phyloP scores from a whole-genome alignment of 495 filamentous ascomycete genomes.

The Penicillium parvum region DNA sequence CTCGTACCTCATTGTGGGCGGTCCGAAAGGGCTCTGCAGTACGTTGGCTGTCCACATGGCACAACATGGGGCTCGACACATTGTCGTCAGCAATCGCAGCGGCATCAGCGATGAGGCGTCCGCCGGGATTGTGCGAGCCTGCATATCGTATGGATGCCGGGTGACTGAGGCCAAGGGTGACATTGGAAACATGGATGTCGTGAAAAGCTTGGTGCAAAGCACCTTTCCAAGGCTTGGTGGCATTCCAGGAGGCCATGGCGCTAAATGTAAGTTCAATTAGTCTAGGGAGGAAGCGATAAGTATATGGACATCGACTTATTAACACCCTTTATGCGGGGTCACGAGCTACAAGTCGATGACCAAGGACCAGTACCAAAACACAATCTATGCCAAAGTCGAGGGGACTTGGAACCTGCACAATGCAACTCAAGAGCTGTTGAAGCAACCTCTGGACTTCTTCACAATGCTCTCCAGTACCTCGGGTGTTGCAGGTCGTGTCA shows the following conservation, averaged over 20 bases:
- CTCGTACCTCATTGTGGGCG: constrained; percentile 36
- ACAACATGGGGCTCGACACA: constrained; percentile 19
- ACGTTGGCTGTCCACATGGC: constrained; percentile 30
- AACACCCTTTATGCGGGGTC: too few relatives aligned
- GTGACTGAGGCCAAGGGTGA: not conserved
- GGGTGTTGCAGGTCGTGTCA: constrained; percentile 25
- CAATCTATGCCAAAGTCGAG: constrained; percentile 38
- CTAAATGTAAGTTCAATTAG: not conserved
- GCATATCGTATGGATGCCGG: not conserved
- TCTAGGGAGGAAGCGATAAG: constrained; percentile 11
- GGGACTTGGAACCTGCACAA: constrained; percentile 56
- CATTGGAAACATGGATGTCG: not conserved
- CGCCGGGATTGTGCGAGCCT: not conserved
- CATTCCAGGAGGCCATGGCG: not conserved
- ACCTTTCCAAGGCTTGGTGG: too few relatives aligned
- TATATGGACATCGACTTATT: too few relatives aligned
- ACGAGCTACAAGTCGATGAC: constrained; percentile 44
- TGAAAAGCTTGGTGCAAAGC: too few relatives aligned
- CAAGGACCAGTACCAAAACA: constrained; percentile 30
- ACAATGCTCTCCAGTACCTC: constrained; percentile 33
- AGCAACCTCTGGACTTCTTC: constrained; percentile 48
- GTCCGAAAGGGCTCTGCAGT: constrained; percentile 31
- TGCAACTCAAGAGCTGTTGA: constrained; percentile 24
- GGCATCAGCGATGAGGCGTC: not conserved
- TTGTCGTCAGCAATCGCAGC: constrained; percentile 13